phyloP scores from a whole-genome alignment of 1,284 basidiomycete species.

The Microbotryomycetes sp. region DNA sequence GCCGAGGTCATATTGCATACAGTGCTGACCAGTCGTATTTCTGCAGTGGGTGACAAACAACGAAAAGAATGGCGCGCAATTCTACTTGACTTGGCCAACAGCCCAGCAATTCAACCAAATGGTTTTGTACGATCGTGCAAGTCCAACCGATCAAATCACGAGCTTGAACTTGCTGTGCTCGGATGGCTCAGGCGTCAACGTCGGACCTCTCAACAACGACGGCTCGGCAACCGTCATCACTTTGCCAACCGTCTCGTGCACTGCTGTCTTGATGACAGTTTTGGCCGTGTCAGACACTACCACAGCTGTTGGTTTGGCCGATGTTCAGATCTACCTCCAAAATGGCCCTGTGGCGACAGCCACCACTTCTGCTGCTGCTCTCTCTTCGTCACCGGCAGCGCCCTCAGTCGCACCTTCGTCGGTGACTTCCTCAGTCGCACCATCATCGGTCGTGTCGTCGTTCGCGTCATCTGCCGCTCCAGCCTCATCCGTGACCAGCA shows the following conservation, averaged over 20 bases:
- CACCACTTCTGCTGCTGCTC: background rate
- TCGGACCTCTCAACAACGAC: constrained; percentile 31
- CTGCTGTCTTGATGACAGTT: constrained; percentile 14
- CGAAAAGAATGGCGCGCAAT: constrained; percentile 16
- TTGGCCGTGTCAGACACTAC: constrained; percentile 15
- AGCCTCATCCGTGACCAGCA: background rate
- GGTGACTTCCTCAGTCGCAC: constrained; percentile 6
- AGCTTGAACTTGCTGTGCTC: background rate
- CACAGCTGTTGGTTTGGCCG: constrained; percentile 2
- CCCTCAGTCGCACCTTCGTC: background rate
- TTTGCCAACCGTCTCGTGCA: background rate
- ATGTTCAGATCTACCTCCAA: background rate
- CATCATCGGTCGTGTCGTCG: constrained; percentile 2
- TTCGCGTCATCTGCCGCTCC: background rate
- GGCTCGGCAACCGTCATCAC: constrained; percentile 25
- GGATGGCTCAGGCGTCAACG: constrained; percentile 9
- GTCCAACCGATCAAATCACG: background rate
- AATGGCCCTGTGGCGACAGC: constrained; percentile 1
- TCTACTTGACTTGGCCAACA: constrained; percentile 3
- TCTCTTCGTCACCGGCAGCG: background rate
- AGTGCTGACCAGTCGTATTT: background rate
- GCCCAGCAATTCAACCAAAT: constrained; percentile 1
- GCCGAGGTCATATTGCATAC: background rate
- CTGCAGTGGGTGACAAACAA: constrained; percentile 23
- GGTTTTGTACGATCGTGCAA: background rate